Evolutionary conservation across 768 basidiomycete species (phyloP).

Genomic region (Leccinum boreale): DNA sequence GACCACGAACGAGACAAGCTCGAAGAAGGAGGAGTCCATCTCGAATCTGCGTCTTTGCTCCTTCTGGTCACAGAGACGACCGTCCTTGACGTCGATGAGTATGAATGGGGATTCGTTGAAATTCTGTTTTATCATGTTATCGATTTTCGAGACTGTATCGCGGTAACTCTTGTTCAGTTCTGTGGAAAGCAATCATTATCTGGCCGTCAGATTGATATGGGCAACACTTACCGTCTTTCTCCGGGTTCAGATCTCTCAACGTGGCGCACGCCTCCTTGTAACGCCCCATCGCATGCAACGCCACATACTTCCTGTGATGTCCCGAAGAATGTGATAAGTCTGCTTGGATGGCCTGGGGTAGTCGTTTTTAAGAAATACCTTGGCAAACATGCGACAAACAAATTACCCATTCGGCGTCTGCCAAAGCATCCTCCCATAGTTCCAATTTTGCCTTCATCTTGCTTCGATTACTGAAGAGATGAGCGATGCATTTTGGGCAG

Average conservation of each 20-base stretch:
- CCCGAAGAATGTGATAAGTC: background rate
- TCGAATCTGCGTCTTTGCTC: background rate
- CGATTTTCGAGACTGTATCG: background rate
- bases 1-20: background rate
- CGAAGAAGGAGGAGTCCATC: background rate
- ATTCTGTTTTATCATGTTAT: background rate
- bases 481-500: background rate
- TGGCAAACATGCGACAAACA: background rate
- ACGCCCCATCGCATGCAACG: background rate
- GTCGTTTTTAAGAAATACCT: background rate
- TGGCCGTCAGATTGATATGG: background rate
- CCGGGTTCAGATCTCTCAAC: background rate
- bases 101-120: conserved; percentile 5
- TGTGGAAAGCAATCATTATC: background rate
- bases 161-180: background rate
- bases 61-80: background rate
- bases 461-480: conserved; percentile 11
- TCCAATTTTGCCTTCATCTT: background rate
- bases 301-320: background rate
- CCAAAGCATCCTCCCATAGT: background rate
- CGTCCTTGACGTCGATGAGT: conserved; percentile 7
- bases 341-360: conserved; percentile 2
- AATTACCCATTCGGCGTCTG: conserved; percentile 3
- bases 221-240: background rate
- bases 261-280: background rate